Evolutionary conservation across 1,139 yeast genomes (phyloP).

Genomic region (Arxiozyma slooffiae): DNA sequence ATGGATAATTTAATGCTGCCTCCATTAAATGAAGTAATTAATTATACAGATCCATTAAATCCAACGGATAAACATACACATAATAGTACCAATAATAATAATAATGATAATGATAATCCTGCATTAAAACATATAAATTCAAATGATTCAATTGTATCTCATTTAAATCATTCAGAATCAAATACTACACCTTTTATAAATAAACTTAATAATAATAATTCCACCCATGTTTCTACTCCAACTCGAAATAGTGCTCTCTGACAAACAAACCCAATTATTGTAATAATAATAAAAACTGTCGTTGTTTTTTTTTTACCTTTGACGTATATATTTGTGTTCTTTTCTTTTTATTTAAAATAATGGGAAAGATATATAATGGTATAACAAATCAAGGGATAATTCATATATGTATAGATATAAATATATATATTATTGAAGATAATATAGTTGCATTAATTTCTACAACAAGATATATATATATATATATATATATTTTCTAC

Average conservation of each 20-base stretch:
- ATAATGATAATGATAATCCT: not conserved
- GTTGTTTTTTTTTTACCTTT: too few relatives aligned
- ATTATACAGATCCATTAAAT: not conserved
- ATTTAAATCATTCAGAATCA: not conserved
- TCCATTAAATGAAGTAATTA: conserved; percentile 4
- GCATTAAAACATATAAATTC: not conserved
- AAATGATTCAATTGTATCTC: conserved; percentile 3
- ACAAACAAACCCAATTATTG: too few relatives aligned
- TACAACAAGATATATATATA: not conserved
- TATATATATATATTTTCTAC: too few relatives aligned
- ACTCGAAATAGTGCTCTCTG: not conserved
- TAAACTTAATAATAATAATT: not conserved
- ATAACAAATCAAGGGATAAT: not conserved
- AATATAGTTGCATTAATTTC: not conserved
- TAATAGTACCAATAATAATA: not conserved
- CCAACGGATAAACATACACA: not conserved
- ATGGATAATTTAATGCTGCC: conserved; percentile 2
- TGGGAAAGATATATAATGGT: not conserved
- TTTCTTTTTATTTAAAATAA: not conserved
- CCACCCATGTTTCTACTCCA: not conserved
- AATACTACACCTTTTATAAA: not conserved
- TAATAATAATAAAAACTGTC: not conserved
- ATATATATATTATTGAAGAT: too few relatives aligned
- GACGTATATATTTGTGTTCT: not conserved
- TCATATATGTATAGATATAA: not conserved